These are phyloP conservation scores for Pseudonitzschia multistriata DNA, from an alignment of 108 stramenopile genomes.

Conservation along the genomic window DNA sequence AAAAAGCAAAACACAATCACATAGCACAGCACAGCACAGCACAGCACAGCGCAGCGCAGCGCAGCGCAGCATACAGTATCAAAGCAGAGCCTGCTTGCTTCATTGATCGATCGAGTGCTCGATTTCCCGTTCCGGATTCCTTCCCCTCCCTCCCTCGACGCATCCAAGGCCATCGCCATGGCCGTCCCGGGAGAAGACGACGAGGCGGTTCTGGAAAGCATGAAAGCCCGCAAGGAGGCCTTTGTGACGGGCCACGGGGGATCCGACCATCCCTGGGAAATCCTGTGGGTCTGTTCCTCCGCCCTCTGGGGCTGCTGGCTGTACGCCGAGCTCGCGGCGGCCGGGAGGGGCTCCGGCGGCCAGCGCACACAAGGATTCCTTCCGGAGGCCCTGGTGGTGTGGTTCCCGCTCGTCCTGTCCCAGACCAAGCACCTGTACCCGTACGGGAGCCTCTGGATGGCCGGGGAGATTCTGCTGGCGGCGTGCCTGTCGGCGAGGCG, in stretches of 20 bases:
- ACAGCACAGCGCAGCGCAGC: no score
- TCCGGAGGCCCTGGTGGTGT: conserved; percentile 46
- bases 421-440: conserved; percentile 53
- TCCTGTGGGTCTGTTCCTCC: conserved; percentile 60
- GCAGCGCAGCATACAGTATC: no score
- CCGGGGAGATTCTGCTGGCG: conserved; percentile 1
- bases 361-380: no score
- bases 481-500: not conserved
- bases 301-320: conserved; percentile 57
- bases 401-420: conserved; percentile 74
- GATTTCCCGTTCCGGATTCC: no score
- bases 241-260: conserved; percentile 85
- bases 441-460: conserved; percentile 31
- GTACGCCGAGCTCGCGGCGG: conserved; percentile 26
- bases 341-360: no score
- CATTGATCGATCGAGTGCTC: no score
- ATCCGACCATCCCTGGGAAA: conserved; percentile 53
- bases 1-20: no score
- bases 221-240: conserved; percentile 61
- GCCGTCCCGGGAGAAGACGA: not conserved
- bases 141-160: no score
- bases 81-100: no score
- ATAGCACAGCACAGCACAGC: no score
- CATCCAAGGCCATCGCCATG: not conserved
- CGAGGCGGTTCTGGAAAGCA: not conserved